Conservation (phyloP, 805 yeast species). For the Candida corydali region DNA sequence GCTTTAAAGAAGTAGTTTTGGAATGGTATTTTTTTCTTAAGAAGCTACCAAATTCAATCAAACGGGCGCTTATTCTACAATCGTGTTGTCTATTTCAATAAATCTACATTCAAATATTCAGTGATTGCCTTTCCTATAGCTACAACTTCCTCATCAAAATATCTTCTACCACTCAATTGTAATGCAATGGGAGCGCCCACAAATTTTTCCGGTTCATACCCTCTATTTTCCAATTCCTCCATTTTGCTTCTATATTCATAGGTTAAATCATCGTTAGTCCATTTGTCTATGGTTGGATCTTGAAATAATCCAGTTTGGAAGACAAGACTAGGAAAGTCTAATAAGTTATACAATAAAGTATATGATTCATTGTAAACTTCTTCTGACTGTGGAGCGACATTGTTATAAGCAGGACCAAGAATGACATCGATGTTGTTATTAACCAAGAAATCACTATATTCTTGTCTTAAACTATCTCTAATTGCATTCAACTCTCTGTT, state of each 20-base stretch:
- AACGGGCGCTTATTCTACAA: too few relatives aligned
- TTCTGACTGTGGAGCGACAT: constrained; percentile 66
- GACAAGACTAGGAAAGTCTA: constrained; percentile 65
- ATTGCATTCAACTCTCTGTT: constrained; percentile 50
- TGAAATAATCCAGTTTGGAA: constrained; percentile 60
- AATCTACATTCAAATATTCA: constrained; percentile 20
- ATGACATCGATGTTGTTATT: constrained; percentile 58
- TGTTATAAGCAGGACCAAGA: constrained; percentile 62
- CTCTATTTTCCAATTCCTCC: constrained; percentile 45
- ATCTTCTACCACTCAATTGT: constrained; percentile 52
- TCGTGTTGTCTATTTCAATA: not conserved
- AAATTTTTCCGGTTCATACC: constrained; percentile 44
- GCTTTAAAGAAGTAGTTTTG: not conserved
- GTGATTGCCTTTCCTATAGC: constrained; percentile 40
- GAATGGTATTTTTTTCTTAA: not conserved
- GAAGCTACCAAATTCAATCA: constrained; percentile 2
- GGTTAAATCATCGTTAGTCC: constrained; percentile 30
- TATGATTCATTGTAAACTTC: constrained; percentile 74
- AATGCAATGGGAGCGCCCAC: constrained; percentile 52
- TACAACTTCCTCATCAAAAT: constrained; percentile 53
- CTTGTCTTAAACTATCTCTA: constrained; percentile 57
- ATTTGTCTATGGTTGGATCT: constrained; percentile 50
- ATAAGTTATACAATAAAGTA: constrained; percentile 66
- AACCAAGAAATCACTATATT: constrained; percentile 51
- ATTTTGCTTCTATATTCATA: constrained; percentile 41